Evolutionary conservation across 352 stramenopile species (phyloP).

Genomic region (Phytophthora sp.): DNA sequence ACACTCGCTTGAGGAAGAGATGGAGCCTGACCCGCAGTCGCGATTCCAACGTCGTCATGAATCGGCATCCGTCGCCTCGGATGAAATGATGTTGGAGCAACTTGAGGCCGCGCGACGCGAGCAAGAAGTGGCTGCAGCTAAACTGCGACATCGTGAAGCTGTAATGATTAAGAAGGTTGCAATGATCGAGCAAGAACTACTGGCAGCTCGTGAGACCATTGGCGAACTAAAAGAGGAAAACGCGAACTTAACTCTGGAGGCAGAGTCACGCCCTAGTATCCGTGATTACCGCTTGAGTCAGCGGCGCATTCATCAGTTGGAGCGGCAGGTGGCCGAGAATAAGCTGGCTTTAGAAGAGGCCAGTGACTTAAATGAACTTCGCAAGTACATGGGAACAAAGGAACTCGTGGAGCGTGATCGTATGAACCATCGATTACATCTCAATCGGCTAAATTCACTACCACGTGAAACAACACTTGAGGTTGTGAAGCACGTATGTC

Average conservation of each 20-base stretch:
- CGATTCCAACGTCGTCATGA: not conserved
- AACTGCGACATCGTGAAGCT: conserved; percentile 67
- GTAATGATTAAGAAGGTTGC: conserved; percentile 82
- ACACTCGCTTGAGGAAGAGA: conserved; percentile 7
- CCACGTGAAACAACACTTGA: conserved; percentile 79
- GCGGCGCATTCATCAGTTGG: conserved; percentile 76
- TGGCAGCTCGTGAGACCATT: conserved; percentile 64
- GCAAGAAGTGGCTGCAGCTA: conserved; percentile 69
- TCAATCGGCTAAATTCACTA: conserved; percentile 81
- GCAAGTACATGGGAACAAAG: conserved; percentile 84
- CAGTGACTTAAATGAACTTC: conserved; percentile 77
- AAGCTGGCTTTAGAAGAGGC: conserved; percentile 78
- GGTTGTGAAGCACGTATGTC: conserved; percentile 86
- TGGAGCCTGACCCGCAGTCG: conserved; percentile 5
- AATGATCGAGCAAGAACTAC: conserved; percentile 77
- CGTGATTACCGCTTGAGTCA: conserved; percentile 78
- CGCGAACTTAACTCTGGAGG: conserved; percentile 74
- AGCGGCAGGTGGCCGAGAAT: conserved; percentile 76
- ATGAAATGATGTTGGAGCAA: conserved; percentile 77
- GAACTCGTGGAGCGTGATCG: conserved; percentile 82
- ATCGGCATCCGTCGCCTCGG: conserved; percentile 42
- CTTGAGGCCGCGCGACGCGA: conserved; percentile 76
- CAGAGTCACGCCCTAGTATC: conserved; percentile 82
- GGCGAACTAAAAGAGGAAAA: conserved; percentile 83
- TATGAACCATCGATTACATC: conserved; percentile 75